Evolutionary conservation across 345 rosid species (phyloP).

Genomic region (Acer campestre): DNA sequence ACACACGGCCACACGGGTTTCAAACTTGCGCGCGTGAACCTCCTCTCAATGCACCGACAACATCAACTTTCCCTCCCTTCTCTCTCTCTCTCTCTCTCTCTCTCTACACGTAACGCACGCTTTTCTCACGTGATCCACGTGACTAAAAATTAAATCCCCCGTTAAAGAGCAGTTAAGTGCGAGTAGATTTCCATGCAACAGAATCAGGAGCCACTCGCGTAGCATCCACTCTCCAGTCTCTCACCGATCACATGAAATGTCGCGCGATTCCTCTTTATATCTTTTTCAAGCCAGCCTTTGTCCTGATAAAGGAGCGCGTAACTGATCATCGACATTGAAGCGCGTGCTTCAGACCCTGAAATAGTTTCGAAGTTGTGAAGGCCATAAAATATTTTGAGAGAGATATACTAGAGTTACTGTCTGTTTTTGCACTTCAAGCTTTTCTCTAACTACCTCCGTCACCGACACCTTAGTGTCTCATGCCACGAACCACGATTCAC

Average conservation of each 20-base stretch:
- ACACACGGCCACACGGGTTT: no score
- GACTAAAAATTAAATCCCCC: neutral
- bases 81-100: neutral
- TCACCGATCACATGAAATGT: neutral
- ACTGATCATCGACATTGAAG: fast-evolving
- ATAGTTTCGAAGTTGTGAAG: neutral
- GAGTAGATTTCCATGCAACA: no score
- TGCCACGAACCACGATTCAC: no score
- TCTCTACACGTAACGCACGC: slow-evolving; percentile 13
- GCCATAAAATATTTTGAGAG: neutral
- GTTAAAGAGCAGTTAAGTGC: neutral
- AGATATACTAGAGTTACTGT: neutral
- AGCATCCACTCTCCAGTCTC: neutral
- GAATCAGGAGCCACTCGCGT: neutral
- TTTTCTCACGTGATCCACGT: slow-evolving; percentile 38
- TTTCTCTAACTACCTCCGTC: slow-evolving; percentile 5
- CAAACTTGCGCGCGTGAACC: neutral
- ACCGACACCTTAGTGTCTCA: slow-evolving; percentile 20
- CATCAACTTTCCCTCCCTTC: neutral
- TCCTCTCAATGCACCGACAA: neutral
- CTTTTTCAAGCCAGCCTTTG: no score
- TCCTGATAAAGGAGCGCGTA: slow-evolving; percentile 14
- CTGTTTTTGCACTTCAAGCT: neutral
- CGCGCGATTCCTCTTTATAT: neutral
- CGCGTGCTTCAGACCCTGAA: neutral